Base-by-base conservation (phyloP, 371 early-diverging fungal genomes). In the Phascolomyces articulosus region DNA sequence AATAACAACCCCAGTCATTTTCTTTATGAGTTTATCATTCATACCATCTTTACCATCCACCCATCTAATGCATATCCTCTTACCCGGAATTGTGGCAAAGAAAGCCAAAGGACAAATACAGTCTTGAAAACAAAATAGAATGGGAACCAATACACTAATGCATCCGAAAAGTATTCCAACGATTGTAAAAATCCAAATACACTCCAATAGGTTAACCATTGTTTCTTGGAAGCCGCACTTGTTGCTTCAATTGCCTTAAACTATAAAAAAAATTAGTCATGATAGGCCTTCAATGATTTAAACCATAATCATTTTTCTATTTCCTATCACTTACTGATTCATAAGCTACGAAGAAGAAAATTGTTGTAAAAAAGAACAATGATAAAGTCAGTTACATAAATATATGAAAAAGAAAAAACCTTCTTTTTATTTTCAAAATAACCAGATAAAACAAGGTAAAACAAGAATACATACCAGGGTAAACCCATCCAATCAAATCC, bases 401-500 rank as follows among this genome's bases (percentile, higher is more conserved):
- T n/a, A n/a, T n/a, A n/a, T n/a, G n/a, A n/a, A n/a, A n/a, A n/a
- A n/a, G n/a, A n/a, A n/a, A n/a, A n/a, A n/a, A n/a, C n/a, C n/a
- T n/a, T n/a, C n/a, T 58, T 10, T 60, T n/a, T 20, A 26, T 55
- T 26, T 66, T 80, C 6, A 31, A 31, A 31, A 31, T 6, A 31
- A 31, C 3, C 3, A 31, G 31, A 31, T 6, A 31, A 31, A 6
- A 31, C 31, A 31, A 34, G 6, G 11, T 11, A 34, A 34, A n/a
- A n/a, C n/a, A n/a, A n/a, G n/a, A n/a, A n/a, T n/a, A n/a, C n/a
- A n/a, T 34, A 85, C 85, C 85, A 58, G 97, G 95, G 77, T 96
- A 97, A 20, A 91, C 74, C 82, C 93, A 97, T 15, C 95, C 97
- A 21, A 96, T 78, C 61, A 91, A 56, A 72, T 92, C 92, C 54